Percentiles rank a stretch among this genome's conserved stretches.
Evolutionary conservation across 805 yeast genomes (phyloP).

Genomic region (Saturnispora quitensis): DNA sequence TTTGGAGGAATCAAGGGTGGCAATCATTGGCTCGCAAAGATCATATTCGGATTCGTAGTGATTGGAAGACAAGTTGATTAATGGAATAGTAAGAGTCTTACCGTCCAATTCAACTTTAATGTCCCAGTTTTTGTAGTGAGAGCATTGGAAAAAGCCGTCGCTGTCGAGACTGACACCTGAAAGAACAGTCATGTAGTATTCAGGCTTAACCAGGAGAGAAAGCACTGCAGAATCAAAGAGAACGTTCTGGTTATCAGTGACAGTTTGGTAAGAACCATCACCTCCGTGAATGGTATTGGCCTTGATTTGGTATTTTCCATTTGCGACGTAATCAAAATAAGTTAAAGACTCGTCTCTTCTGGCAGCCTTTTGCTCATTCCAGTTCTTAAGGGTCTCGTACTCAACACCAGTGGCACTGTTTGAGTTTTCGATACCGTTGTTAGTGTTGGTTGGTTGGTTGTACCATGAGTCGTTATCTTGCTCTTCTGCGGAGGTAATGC

Average conservation of each 20-base stretch:
- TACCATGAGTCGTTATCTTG: not conserved
- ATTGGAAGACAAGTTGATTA: constrained; percentile 15
- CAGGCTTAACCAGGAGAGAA: constrained; percentile 10
- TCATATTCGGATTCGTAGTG: constrained; percentile 12
- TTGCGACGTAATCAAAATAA: not conserved
- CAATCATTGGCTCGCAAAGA: constrained; percentile 18
- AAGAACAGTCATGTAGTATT: constrained; percentile 7
- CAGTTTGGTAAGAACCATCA: not conserved
- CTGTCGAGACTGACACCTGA: constrained; percentile 6
- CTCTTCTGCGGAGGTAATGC: not conserved
- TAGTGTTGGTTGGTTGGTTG: not conserved
- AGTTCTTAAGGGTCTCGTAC: constrained; percentile 3
- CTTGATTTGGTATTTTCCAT: not conserved
- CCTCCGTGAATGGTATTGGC: not conserved
- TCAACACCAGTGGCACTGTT: not conserved
- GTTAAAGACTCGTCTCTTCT: not conserved
- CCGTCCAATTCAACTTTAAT: constrained; percentile 10
- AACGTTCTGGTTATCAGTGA: not conserved
- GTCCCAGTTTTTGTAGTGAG: constrained; percentile 12
- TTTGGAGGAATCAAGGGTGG: constrained; percentile 5
- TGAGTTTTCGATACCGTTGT: not conserved
- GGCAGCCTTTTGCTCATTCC: constrained; percentile 2
- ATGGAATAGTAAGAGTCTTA: constrained; percentile 11
- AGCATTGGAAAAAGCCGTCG: constrained; percentile 14
- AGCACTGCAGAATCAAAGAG: constrained; percentile 17